These are phyloP conservation scores for Chaetothyriales sp. DNA, from an alignment of 2,329 filamentous ascomycete genomes.

Conservation along the genomic window DNA sequence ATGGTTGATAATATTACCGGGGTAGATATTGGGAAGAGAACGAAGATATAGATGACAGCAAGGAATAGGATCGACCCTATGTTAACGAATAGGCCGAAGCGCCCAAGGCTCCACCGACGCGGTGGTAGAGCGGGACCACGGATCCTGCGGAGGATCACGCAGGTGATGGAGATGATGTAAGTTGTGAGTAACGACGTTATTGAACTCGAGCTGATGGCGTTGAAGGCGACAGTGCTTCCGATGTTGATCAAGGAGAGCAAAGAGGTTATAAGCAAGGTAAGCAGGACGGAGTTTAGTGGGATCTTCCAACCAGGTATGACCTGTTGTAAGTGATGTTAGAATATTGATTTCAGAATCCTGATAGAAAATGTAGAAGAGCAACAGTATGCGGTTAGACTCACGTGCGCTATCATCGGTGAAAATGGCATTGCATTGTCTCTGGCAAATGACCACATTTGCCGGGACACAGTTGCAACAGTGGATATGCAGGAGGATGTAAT, in stretches of 20 bases:
- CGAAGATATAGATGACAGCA: slow-evolving; percentile 10
- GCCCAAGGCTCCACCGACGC: slow-evolving; percentile 26
- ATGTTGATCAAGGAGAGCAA: slow-evolving; percentile 26
- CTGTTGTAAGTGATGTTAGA: no score
- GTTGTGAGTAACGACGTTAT: slow-evolving; percentile 26
- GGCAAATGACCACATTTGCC: slow-evolving; percentile 28
- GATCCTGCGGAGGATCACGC: slow-evolving; percentile 24
- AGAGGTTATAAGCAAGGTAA: slow-evolving; percentile 18
- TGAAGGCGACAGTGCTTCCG: slow-evolving; percentile 26
- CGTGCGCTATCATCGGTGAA: slow-evolving; percentile 19
- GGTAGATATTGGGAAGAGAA: slow-evolving; percentile 16
- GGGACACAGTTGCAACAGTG: slow-evolving; percentile 25
- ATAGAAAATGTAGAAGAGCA: no score
- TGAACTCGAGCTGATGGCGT: slow-evolving; percentile 28
- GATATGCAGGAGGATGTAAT: slow-evolving; percentile 19
- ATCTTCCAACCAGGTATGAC: no score
- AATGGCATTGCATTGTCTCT: slow-evolving; percentile 29
- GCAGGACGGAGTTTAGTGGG: no score
- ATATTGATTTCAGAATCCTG: no score
- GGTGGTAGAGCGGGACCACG: slow-evolving; percentile 22
- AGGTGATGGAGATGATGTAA: slow-evolving; percentile 26
- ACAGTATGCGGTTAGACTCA: slow-evolving; percentile 5
- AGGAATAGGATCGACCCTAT: slow-evolving; percentile 18
- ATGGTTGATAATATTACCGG: no score
- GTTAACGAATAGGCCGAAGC: slow-evolving; percentile 27